Conservation (phyloP, 371 early-diverging fungal genomes). For the Blakeslea trispora region DNA sequence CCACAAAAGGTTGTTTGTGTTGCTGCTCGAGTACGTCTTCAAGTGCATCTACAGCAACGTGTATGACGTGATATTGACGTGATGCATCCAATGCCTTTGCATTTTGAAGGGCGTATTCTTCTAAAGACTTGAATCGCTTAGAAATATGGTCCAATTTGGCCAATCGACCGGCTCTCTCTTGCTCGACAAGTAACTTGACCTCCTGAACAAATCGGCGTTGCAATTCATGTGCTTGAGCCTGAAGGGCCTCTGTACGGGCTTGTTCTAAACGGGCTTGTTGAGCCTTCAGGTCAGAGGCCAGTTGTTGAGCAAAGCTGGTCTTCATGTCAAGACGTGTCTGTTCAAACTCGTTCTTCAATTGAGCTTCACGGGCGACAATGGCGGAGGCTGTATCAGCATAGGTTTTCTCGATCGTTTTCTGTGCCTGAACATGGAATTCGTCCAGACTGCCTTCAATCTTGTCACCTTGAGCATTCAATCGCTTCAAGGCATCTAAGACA, state of each 20-base stretch:
- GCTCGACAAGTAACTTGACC: conserved; percentile 77
- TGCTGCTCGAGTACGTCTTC: conserved; percentile 43
- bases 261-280: conserved; percentile 42
- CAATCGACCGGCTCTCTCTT: conserved; percentile 86
- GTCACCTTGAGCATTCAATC: conserved; percentile 20
- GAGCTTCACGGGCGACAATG: conserved; percentile 39
- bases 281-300: conserved; percentile 36
- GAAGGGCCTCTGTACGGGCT: conserved; percentile 44
- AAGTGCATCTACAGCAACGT: conserved; percentile 50
- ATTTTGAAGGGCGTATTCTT: conserved; percentile 58
- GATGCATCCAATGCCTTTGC: conserved; percentile 54
- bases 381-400: conserved; percentile 18
- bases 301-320: conserved; percentile 29
- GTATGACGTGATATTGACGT: conserved; percentile 51
- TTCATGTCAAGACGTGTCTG: conserved; percentile 35
- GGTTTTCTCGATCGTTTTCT: conserved; percentile 15
- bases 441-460: conserved; percentile 26
- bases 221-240: conserved; percentile 49
- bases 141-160: conserved; percentile 79
- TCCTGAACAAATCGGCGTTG: conserved; percentile 64
- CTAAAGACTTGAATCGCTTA: conserved; percentile 73
- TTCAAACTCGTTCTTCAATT: conserved; percentile 44
- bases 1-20: conserved; percentile 56
- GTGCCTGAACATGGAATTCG: conserved; percentile 20
- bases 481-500: conserved; percentile 21